These are phyloP conservation scores for Phyllosticta capitalensis DNA, from an alignment of 2,329 filamentous ascomycete genomes.

Conservation along the genomic window DNA sequence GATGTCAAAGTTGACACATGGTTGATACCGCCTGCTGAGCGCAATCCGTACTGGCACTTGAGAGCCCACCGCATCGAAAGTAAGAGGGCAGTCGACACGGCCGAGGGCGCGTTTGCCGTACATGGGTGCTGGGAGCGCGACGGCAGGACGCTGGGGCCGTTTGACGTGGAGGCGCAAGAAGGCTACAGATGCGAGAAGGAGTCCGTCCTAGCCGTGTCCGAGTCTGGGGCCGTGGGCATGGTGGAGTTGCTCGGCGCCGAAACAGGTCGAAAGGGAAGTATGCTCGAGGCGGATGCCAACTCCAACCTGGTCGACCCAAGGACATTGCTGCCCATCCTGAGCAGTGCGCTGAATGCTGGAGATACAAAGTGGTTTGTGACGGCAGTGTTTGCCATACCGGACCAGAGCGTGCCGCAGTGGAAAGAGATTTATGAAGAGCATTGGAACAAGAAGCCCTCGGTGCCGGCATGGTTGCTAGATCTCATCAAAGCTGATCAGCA, in stretches of 20 bases:
- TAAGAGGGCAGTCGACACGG: slow-evolving; percentile 55
- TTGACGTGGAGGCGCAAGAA: slow-evolving; percentile 32
- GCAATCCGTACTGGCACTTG: slow-evolving; percentile 61
- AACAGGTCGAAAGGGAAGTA: slow-evolving; percentile 39
- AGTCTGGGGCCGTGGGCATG: slow-evolving; percentile 43
- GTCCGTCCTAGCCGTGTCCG: slow-evolving; percentile 28
- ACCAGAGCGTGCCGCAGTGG: slow-evolving; percentile 6
- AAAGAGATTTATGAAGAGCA: slow-evolving; percentile 13
- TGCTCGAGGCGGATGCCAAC: slow-evolving; percentile 70
- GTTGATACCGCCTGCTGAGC: slow-evolving; percentile 51
- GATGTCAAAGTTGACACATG: slow-evolving; percentile 59
- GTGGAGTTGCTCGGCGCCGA: slow-evolving; percentile 31
- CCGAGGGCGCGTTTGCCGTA: slow-evolving; percentile 67
- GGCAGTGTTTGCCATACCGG: slow-evolving; percentile 61
- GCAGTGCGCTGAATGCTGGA: slow-evolving; percentile 49
- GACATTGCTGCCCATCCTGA: slow-evolving; percentile 61
- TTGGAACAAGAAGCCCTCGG: slow-evolving; percentile 25
- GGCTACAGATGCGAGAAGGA: slow-evolving; percentile 25
- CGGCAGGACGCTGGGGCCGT: slow-evolving; percentile 43
- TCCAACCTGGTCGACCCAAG: slow-evolving; percentile 65
- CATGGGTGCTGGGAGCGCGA: slow-evolving; percentile 50
- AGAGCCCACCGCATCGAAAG: slow-evolving; percentile 53
- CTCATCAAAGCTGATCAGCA: slow-evolving; percentile 6
- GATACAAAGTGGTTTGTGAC: slow-evolving; percentile 58
- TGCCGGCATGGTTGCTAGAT: slow-evolving; percentile 19